Base-by-base conservation (phyloP, 2,329 filamentous ascomycete genomes). In the Fusarium denticulatum region DNA sequence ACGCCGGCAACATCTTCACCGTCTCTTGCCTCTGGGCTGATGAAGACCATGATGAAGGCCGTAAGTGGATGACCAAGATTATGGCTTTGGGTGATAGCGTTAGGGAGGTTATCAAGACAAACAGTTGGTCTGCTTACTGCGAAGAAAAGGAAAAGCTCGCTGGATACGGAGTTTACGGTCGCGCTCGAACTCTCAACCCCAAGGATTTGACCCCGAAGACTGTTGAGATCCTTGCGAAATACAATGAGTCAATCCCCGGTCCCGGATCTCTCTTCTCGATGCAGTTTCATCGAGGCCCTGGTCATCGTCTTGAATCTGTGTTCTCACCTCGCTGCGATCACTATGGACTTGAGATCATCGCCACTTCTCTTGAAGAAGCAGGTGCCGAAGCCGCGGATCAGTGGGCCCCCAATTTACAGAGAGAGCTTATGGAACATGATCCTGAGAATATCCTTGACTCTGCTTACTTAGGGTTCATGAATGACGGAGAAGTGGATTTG, bases 331-430 rank as follows among this genome's bases (percentile, higher is more conserved):
- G 20, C 37, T 40, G 12, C 37, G 37, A 40, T 40, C 20, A 40
- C 37, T 40, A 40, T 40, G 22, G 37, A 20, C 20, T 22, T 14
- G 37, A 40, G 37, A 40, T 40, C 2, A 40, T 40, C 4, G 37
- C 37, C 1, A n/a, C 20, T 40, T 40, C 37, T 22, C 20, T 12
- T 14, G 37, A 40, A 8, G 4, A 40, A 40, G 37, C 20, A n/a
- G 37, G 12, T 2, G 37, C 20, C 5, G 12, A n/a, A 4, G 20
- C 1, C 0, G 20, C 37, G 7, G 7, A n/a, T 1, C 7, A 40
- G 12, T 40, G 37, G 37, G 37, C 12, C 7, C 20, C 14, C 7
- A n/a, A 5, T n/a, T 13, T 40, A 7, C 37, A 14, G 20, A 22
- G 37, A 13, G 20, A 40, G 0, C 37, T 40, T 14, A 4, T 40